Conservation (phyloP, 2,329 filamentous ascomycete genomes). For the Myriosclerotinia duriaeana region DNA sequence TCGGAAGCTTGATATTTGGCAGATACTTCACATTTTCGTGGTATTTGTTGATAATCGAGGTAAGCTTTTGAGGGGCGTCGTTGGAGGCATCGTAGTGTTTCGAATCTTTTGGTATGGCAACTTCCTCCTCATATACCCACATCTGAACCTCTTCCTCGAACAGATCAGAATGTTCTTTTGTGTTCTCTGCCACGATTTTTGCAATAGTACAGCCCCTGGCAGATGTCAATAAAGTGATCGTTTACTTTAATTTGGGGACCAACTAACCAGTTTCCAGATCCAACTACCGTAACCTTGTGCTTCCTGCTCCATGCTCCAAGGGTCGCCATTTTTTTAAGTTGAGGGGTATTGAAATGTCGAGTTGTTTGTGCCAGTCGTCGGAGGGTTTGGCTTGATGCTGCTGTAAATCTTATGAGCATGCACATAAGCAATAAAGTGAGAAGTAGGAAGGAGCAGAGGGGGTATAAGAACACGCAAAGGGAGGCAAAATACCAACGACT, state of each 20-base stretch:
- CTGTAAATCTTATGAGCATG: constrained; percentile 31
- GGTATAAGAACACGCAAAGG: constrained; percentile 8
- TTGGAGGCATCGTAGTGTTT: constrained; percentile 66
- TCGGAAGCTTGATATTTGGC: constrained; percentile 77
- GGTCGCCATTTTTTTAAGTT: constrained; percentile 39
- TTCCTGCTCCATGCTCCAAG: constrained; percentile 60
- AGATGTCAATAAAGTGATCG: constrained; percentile 23
- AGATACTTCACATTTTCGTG: constrained; percentile 99
- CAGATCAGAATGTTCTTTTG: constrained; percentile 69
- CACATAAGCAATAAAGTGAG: constrained; percentile 8
- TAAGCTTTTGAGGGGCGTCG: constrained; percentile 77
- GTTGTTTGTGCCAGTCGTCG: constrained; percentile 30
- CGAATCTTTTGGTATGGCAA: constrained; percentile 69
- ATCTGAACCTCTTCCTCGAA: constrained; percentile 93
- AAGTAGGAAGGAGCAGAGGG: not conserved
- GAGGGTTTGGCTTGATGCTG: constrained; percentile 30
- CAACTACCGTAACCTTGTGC: constrained; percentile 91
- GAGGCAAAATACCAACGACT: constrained; percentile 4
- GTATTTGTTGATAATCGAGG: constrained; percentile 80
- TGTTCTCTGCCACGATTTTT: constrained; percentile 95
- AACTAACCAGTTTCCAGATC: constrained; percentile 89
- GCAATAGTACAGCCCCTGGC: constrained; percentile 90
- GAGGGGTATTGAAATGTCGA: constrained; percentile 28
- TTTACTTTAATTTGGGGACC: not conserved
- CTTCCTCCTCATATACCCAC: constrained; percentile 98